Evolutionary conservation across 345 rosid genomes (phyloP), one percentile per base, ranked within the genome.

Genomic region (Clausena lansium): DNA sequence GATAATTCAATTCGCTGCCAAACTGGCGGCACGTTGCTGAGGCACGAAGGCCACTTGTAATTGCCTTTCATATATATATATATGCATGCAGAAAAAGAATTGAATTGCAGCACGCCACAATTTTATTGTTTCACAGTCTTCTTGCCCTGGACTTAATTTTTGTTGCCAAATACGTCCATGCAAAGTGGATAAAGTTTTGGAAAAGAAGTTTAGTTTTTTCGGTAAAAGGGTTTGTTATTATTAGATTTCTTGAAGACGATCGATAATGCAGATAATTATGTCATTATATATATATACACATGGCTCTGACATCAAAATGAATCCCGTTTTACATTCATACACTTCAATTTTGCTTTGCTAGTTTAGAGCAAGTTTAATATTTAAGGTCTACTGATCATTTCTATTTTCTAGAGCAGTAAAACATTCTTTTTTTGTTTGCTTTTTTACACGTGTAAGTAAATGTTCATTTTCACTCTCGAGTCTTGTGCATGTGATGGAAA

Each of bases 21-120:
- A 73, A 61, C 80, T 22, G 76, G 73, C 45, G 76, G 76, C 82
- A 70, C 57, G 22, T 27, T 55, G 61, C 27, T 13, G 50, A 13
- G 15, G 50, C 50, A 35, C n/a, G 35, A 20, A 27, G 68, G 19
- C 4, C 67, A 8, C 10, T 17, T 8, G 30, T 33, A 30, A 8
- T 64, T 64, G 24, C 39, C 39, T 64, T 5, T 24, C 30, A n/a
- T 45, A 3, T 1, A 45, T 13, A n/a, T 45, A 3, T 1, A 45
- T 13, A 10, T 10, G 17, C 13, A 4, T 60, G 6, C 41, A 67
- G 24, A 66, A 36, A 7, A 28, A 30, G 25, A 64, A 32, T 33
- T 64, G 58, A 27, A 9, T 60, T 39, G 1, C 33, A 17, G 68
- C 59, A 77, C 77, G 71, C 66, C 75, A 54, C 22, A 9, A 14